Percentiles rank a stretch among this genome's conserved stretches.
These are phyloP conservation scores for Vitis hybrid DNA, from an alignment of 177 flowering plant species.

Conservation along the genomic window DNA sequence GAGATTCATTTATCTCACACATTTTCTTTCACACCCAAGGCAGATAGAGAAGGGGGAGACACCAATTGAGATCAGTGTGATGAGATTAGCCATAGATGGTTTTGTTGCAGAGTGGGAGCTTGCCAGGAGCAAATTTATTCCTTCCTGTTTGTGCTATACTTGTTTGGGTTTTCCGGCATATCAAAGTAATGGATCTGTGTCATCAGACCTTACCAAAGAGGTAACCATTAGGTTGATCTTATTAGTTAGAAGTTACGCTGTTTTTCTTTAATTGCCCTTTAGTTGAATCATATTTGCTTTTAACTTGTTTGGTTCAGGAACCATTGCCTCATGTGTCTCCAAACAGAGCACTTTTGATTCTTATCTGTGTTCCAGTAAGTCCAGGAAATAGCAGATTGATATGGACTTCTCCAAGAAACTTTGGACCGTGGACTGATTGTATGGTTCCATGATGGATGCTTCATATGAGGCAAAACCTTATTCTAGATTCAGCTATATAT, in stretches of 20 bases:
- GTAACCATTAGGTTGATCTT: constrained; percentile 17
- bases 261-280: background rate
- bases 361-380: constrained; percentile 84
- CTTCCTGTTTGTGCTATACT: constrained; percentile 67
- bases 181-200: constrained; percentile 30
- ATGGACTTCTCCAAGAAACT: constrained; percentile 76
- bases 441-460: too few relatives aligned
- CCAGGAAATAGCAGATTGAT: constrained; percentile 91
- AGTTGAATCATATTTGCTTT: background rate
- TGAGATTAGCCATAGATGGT: constrained; percentile 50
- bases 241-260: background rate
- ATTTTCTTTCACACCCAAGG: constrained; percentile 48
- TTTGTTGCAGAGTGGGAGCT: constrained; percentile 45
- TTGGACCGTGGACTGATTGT: constrained; percentile 61
- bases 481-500: too few relatives aligned
- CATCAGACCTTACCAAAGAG: constrained; percentile 29
- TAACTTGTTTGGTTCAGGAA: constrained; percentile 25
- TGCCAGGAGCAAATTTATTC: constrained; percentile 47
- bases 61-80: constrained; percentile 58
- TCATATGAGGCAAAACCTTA: too few relatives aligned
- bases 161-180: constrained; percentile 14
- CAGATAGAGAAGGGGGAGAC: constrained; percentile 87
- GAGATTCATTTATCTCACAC: constrained; percentile 16
- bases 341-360: constrained; percentile 42
- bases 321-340: constrained; percentile 35